These are phyloP conservation scores for Hypoxylon sp. DNA, from an alignment of 2,329 filamentous ascomycete genomes.

Conservation along the genomic window DNA sequence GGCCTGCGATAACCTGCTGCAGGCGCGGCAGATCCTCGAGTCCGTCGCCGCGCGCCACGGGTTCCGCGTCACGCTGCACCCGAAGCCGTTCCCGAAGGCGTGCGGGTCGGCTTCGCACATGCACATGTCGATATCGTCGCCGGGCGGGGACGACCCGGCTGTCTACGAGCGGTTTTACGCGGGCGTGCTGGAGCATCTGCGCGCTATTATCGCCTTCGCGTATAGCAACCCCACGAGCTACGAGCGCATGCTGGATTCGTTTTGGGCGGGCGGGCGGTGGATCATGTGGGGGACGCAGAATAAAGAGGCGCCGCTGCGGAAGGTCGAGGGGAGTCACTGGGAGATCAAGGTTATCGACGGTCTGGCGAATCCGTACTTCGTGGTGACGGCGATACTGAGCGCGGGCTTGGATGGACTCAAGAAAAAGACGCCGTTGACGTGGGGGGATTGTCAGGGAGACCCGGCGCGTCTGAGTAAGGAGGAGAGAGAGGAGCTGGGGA, in stretches of 20 bases:
- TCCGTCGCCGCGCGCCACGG: slow-evolving; percentile 71
- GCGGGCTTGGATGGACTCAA: slow-evolving; percentile 69
- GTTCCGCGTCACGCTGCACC: slow-evolving; percentile 77
- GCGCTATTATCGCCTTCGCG: slow-evolving; percentile 75
- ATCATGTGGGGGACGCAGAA: slow-evolving; percentile 86
- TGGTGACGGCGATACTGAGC: slow-evolving; percentile 69
- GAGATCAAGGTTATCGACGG: slow-evolving; percentile 85
- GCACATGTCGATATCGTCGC: slow-evolving; percentile 73
- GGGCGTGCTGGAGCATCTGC: slow-evolving; percentile 74
- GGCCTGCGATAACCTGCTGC: slow-evolving; percentile 78
- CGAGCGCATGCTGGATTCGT: slow-evolving; percentile 73
- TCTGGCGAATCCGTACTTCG: slow-evolving; percentile 81
- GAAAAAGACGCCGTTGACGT: slow-evolving; percentile 56
- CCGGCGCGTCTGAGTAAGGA: slow-evolving; percentile 62
- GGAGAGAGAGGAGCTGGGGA: slow-evolving; percentile 63
- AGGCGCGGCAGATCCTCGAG: slow-evolving; percentile 76
- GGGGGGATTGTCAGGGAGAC: slow-evolving; percentile 67
- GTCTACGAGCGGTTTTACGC: slow-evolving; percentile 76
- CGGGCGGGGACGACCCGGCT: slow-evolving; percentile 53
- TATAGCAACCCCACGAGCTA: slow-evolving; percentile 76
- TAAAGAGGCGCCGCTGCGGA: slow-evolving; percentile 78
- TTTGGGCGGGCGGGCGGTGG: slow-evolving; percentile 83
- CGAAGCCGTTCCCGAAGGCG: slow-evolving; percentile 70
- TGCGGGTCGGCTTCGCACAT: slow-evolving; percentile 76
- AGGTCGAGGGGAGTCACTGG: slow-evolving; percentile 76